Conservation (phyloP, 495 filamentous ascomycete species). For the Penicillium parvum region DNA sequence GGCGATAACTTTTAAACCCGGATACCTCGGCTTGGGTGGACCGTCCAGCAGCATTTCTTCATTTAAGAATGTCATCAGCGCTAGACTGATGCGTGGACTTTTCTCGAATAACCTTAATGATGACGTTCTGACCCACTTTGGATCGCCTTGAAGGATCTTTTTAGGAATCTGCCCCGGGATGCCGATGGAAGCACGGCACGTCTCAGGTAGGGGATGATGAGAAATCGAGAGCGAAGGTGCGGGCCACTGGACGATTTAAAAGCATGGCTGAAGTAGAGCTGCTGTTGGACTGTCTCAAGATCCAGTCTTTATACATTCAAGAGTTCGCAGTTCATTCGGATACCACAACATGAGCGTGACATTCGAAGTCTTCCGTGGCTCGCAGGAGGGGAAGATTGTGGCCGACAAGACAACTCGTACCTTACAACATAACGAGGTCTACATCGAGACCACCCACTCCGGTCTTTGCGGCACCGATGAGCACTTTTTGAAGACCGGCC, state of each 20-base stretch:
- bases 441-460: constrained; percentile 43
- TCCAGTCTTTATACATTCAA: background rate
- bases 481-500: constrained; percentile 28
- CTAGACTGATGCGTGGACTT: constrained; percentile 16
- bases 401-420: constrained; percentile 26
- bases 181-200: background rate
- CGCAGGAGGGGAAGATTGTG: constrained; percentile 27
- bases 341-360: constrained; percentile 24
- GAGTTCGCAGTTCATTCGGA: background rate
- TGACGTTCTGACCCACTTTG: constrained; percentile 2
- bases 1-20: too few species aligned
- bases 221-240: background rate
- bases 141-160: background rate
- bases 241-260: background rate
- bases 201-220: background rate
- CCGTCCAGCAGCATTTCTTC: constrained; percentile 18
- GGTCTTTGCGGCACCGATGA: constrained; percentile 43
- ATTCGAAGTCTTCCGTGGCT: constrained; percentile 32
- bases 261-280: background rate
- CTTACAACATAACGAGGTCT: constrained; percentile 34
- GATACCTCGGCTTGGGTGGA: too few species aligned
- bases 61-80: constrained; percentile 17
- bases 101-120: constrained; percentile 12
- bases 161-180: background rate
- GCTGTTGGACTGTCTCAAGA: background rate